These are phyloP conservation scores for Alternaria atra DNA, from an alignment of 2,329 filamentous ascomycete genomes.

Conservation along the genomic window DNA sequence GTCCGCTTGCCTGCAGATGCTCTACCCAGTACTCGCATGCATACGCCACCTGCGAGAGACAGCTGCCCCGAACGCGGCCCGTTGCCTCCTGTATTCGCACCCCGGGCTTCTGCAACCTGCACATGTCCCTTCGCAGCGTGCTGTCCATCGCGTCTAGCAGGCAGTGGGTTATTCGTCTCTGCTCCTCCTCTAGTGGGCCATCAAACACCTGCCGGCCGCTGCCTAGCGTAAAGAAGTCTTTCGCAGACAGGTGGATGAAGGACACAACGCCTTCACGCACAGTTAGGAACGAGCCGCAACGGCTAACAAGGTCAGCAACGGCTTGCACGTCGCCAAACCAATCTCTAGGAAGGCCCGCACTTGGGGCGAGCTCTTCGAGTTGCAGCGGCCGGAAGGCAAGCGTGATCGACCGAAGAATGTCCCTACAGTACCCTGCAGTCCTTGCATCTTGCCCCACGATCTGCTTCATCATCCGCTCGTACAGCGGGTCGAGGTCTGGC, in stretches of 20 bases:
- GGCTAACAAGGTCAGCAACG: constrained; percentile 8
- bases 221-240: constrained; percentile 47
- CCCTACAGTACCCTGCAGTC: neutral
- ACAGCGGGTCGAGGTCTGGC: constrained; percentile 49
- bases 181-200: constrained; percentile 30
- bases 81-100: constrained; percentile 1
- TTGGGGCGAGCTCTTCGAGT: constrained; percentile 7
- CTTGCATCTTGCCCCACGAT: constrained; percentile 6
- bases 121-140: constrained; percentile 36
- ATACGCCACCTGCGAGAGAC: constrained; percentile 18
- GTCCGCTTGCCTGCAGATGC: constrained; percentile 37
- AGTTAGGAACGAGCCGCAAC: constrained; percentile 53
- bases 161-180: constrained; percentile 7
- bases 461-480: constrained; percentile 50
- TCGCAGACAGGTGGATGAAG: constrained; percentile 56
- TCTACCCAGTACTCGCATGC: constrained; percentile 49
- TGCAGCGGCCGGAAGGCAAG: constrained; percentile 13
- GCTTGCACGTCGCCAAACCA: constrained; percentile 1
- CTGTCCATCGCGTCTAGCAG: constrained; percentile 43
- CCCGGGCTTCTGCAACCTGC: constrained; percentile 17
- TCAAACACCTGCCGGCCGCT: constrained; percentile 13
- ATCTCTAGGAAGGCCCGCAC: constrained; percentile 6
- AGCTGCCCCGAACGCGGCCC: neutral
- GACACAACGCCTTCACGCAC: constrained; percentile 42
- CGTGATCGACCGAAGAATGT: constrained; percentile 10